Evolutionary conservation across 192 early-diverging fungal species (phyloP), one percentile per base, ranked within the genome.

Genomic region (Chytriomyces sp.): DNA sequence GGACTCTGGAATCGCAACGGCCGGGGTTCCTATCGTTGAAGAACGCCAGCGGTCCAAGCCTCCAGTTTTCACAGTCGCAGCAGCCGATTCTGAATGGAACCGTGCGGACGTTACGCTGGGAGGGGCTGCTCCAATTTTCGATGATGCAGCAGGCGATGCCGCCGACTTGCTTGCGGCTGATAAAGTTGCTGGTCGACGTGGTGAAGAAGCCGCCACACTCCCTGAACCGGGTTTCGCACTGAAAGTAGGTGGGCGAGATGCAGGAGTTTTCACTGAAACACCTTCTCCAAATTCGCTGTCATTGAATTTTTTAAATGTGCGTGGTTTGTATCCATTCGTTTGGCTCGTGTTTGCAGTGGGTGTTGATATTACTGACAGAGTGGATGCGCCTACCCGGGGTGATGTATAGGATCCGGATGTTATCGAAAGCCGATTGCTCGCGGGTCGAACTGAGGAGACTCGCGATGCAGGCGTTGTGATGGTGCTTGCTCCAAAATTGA

Each of bases 221-320:
- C 2, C 35, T 1, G 35, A 35, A 35, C 35, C 35, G 35, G 35
- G 35, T 35, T 35, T 35, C 35, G 35, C 35, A 35, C 35, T 35
- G 35, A 35, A 35, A 35, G 35, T 3, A 35, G 35, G 53, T 57
- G 53, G 16, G 53, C 53, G 53, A 57, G 53, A 20, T n/a, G 20
- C 13, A 3, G 53, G 66, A 13, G 47, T 11, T 18, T 26, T 10
- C 35, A n/a, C 11, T 26, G 66, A 45, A 23, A 45, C 16, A 45
- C 46, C 23, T 61, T 46, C n/a, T 7, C 28, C 18, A 48, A 16
- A 9, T 20, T 35, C 35, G 35, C 35, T 47, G 60, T 74, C 66
- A 28, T 82, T 82, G 81, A 81, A 82, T 46, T 80, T 79, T 65
- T 78, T 80, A 72, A 82, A 82, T 13, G 43, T 63, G 5, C 81